Conservation (phyloP, 164 flowering plant genomes). For the Berberis thunbergii region DNA sequence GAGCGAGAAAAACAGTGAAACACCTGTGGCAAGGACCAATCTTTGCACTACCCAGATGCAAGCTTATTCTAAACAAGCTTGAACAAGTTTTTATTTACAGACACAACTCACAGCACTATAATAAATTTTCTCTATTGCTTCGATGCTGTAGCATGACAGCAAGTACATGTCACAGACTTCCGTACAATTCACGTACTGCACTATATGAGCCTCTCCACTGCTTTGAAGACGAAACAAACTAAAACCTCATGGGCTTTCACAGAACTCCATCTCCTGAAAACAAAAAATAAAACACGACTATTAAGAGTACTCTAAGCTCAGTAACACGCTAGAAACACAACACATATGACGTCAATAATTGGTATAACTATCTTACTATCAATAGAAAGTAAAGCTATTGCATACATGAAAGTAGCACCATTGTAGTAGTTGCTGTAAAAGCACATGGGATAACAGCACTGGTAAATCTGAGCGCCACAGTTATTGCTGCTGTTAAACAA, state of each 20-base stretch:
- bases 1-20: background rate
- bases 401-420: background rate
- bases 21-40: background rate
- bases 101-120: background rate
- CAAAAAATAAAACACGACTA: background rate
- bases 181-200: background rate
- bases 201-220: background rate
- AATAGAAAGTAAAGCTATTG: background rate
- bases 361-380: background rate
- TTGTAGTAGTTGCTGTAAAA: background rate
- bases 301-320: background rate
- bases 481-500: too few species aligned
- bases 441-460: background rate
- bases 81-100: constrained; percentile 13
- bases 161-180: too few species aligned
- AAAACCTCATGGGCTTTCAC: constrained; percentile 18
- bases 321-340: background rate
- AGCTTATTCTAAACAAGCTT: constrained; percentile 10
- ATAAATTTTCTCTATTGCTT: too few species aligned
- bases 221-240: background rate
- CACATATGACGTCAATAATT: background rate
- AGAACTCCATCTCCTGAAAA: constrained; percentile 25
- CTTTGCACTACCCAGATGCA: constrained; percentile 4
- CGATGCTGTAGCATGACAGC: too few species aligned
- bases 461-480: too few species aligned